Percentiles rank a stretch among this genome's conserved stretches.
phyloP scores from a whole-genome alignment of 2,329 filamentous ascomycete genomes.

The Trichoderma pleuroti region DNA sequence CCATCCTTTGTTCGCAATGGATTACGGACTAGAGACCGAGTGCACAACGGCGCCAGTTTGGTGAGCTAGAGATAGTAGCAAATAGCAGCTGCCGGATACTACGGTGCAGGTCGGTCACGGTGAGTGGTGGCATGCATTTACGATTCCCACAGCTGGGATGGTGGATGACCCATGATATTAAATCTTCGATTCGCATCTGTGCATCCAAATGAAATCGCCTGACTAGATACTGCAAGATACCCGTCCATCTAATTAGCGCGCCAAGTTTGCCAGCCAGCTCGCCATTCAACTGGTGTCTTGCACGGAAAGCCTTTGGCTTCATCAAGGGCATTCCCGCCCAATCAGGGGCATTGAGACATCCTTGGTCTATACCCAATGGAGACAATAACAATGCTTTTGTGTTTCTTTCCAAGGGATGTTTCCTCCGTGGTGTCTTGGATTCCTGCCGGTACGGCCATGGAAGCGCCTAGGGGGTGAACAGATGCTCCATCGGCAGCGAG shows the following conservation, averaged over 20 bases:
- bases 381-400: neutral
- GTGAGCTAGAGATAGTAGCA: neutral
- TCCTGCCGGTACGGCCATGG: neutral
- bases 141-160: neutral
- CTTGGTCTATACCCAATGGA: neutral
- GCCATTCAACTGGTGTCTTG: neutral
- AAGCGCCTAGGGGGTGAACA: neutral
- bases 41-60: neutral
- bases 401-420: neutral
- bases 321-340: neutral
- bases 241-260: slow-evolving; percentile 4
- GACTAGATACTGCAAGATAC: neutral
- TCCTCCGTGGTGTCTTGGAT: neutral
- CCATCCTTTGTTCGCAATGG: neutral
- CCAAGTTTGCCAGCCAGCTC: neutral
- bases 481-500: neutral
- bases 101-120: neutral
- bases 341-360: neutral
- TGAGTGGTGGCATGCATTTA: neutral
- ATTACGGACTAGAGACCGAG: neutral
- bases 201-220: neutral
- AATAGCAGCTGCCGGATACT: neutral
- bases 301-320: neutral
- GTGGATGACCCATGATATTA: neutral
- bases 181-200: slow-evolving; percentile 9